These are phyloP conservation scores for Chrysopogon serrulatus DNA, from an alignment of 176 grass and related monocot genomes.

Conservation along the genomic window DNA sequence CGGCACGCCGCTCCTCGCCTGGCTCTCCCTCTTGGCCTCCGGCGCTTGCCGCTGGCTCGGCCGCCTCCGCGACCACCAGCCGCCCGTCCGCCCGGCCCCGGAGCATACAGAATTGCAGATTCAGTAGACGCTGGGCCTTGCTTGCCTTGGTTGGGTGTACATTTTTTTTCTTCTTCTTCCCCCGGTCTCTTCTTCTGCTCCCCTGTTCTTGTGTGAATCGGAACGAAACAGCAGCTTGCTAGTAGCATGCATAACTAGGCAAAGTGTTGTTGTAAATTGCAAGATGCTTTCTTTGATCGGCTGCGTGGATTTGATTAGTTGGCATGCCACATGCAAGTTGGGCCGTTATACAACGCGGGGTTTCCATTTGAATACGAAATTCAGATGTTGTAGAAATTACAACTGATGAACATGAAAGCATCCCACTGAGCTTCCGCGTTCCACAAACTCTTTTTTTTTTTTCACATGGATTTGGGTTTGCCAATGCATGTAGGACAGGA, in stretches of 20 bases:
- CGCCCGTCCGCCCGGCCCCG: not conserved
- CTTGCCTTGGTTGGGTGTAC: not conserved
- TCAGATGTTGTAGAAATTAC: too few species aligned
- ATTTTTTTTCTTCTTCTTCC: not conserved
- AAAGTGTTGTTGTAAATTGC: not conserved
- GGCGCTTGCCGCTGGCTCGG: conserved; percentile 14
- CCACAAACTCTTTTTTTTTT: too few species aligned
- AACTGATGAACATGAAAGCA: not conserved
- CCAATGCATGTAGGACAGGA: not conserved
- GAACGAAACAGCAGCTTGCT: not conserved
- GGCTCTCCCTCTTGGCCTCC: conserved; percentile 70
- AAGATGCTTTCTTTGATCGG: not conserved
- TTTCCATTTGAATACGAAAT: not conserved
- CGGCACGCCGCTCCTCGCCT: conserved; percentile 74
- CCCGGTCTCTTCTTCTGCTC: not conserved
- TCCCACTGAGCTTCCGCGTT: not conserved
- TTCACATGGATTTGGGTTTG: not conserved
- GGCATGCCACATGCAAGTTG: not conserved
- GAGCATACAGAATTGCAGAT: not conserved
- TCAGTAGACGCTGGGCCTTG: not conserved
- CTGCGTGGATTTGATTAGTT: not conserved
- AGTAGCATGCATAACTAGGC: not conserved
- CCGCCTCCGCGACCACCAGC: not conserved
- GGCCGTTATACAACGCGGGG: not conserved
- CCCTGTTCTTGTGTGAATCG: not conserved